Evolutionary conservation across 2,329 filamentous ascomycete species (phyloP), one percentile per base, ranked within the genome.

Genomic region (Penicillium olsonii): DNA sequence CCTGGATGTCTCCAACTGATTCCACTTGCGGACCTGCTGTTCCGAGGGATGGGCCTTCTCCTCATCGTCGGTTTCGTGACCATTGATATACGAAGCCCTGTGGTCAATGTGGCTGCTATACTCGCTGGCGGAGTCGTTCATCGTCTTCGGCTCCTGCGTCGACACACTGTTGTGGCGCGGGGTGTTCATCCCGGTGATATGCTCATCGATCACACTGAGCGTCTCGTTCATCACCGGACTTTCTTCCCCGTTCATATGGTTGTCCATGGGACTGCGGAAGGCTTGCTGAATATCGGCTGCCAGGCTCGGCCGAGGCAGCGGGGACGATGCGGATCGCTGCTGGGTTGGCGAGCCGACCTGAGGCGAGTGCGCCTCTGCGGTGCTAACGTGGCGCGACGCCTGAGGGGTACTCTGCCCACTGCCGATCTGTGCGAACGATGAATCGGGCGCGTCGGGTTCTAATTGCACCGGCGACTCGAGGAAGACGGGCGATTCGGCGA

Each of bases 31-130:
- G 19, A 99, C 90, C 67, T 96, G 87, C 27, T 82, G 76, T 63
- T 84, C 79, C 2, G 78, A 87, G 59, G 90, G 85, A n/a, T 80
- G 66, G 11, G 75, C 79, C 26, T 88, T 85, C 61, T 94, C 90
- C 69, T 97, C 94, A 63, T 96, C 91, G 61, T 97, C 92, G 1
- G 92, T 96, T 71, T 96, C 92, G 56, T 95, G 87, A 31, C 92
- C 94, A 57, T 94, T 88, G 54, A 97, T 92, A 68, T 95, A 96
- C 1, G 92, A 96, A 61, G 92, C 75, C 33, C 91, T 84, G 60
- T 88, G 85, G 54, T 85, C 85, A 33, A 88, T 67, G 47, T 89
- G 84, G 52, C 84, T 88, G 71, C 91, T 95, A 70, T 96, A 96
- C 68, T 95, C 90, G 73, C 90, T 96, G 42, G 87, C 88, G 2